These are phyloP conservation scores for Astrocystis sublimbata DNA, from an alignment of 495 filamentous ascomycete species.

Conservation along the genomic window DNA sequence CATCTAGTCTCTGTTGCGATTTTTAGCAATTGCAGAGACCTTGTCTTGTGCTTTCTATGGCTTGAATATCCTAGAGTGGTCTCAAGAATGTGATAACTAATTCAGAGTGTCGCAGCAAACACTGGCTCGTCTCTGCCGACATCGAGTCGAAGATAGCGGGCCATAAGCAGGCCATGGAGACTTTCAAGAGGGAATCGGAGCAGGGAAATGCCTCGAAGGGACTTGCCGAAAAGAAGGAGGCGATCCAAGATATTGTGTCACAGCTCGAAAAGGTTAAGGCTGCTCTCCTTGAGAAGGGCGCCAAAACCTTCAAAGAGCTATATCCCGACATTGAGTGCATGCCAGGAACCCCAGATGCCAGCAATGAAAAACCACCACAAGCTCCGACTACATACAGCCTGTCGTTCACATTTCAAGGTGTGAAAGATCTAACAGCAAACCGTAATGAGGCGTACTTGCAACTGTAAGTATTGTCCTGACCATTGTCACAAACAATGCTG, in stretches of 20 bases:
- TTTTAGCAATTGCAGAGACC: neutral
- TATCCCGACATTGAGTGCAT: constrained; percentile 51
- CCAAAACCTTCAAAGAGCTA: constrained; percentile 65
- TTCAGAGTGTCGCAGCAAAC: constrained; percentile 24
- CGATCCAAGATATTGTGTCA: constrained; percentile 46
- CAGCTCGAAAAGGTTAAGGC: constrained; percentile 56
- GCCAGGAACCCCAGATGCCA: neutral
- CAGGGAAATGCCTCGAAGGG: constrained; percentile 34
- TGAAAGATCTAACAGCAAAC: constrained; percentile 52
- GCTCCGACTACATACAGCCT: constrained; percentile 48
- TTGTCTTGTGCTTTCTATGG: neutral
- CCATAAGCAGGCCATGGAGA: constrained; percentile 24
- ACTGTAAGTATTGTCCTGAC: constrained; percentile 35
- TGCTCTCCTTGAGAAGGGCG: constrained; percentile 54
- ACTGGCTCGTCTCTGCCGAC: constrained; percentile 47
- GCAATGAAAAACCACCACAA: constrained; percentile 9
- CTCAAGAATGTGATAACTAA: neutral
- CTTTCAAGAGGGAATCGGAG: constrained; percentile 38
- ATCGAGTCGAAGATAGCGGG: constrained; percentile 21
- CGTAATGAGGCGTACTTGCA: constrained; percentile 58
- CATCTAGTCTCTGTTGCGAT: neutral
- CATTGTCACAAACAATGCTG: neutral
- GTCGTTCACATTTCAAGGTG: constrained; percentile 46
- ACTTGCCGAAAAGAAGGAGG: constrained; percentile 51
- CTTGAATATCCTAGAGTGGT: neutral